phyloP scores from a whole-genome alignment of 306 rosid species.

The Cucurbita moschata region DNA sequence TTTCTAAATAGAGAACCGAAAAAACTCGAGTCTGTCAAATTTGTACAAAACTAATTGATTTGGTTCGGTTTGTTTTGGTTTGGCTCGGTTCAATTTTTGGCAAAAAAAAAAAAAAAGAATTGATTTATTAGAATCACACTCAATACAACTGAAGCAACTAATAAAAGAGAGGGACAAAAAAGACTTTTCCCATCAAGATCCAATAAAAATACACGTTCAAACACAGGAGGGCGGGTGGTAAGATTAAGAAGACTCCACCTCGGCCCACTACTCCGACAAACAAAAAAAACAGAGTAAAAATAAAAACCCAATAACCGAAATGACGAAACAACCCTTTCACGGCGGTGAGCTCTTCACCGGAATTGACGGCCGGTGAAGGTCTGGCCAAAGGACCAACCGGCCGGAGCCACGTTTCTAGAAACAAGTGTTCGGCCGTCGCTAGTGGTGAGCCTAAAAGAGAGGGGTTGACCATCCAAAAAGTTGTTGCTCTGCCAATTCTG shows the following conservation, averaged over 20 bases:
- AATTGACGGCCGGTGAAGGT: slow-evolving; percentile 47
- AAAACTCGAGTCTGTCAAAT: too few species aligned
- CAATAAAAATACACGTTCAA: neutral
- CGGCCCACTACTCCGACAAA: neutral
- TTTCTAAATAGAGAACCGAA: too few species aligned
- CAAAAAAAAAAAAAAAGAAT: too few species aligned
- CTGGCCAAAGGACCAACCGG: slow-evolving; percentile 60
- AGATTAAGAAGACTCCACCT: slow-evolving; percentile 21
- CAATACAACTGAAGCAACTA: neutral
- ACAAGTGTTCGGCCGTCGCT: slow-evolving; percentile 35
- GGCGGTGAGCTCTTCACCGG: slow-evolving; percentile 10
- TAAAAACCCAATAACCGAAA: neutral
- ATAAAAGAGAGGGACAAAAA: neutral
- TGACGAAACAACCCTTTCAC: neutral
- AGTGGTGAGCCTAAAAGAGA: slow-evolving; percentile 47
- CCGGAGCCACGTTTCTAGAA: slow-evolving; percentile 39
- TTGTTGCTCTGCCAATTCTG: slow-evolving; percentile 66
- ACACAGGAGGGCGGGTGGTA: slow-evolving; percentile 40
- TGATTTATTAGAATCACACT: too few species aligned
- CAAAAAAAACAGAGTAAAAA: neutral
- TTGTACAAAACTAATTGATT: too few species aligned
- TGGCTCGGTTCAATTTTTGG: too few species aligned
- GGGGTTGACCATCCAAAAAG: slow-evolving; percentile 34
- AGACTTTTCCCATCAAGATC: neutral
- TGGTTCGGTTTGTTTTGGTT: too few species aligned